Evolutionary conservation across 768 basidiomycete species (phyloP), one percentile per base, ranked within the genome.

Genomic region (Boletellus sp.): DNA sequence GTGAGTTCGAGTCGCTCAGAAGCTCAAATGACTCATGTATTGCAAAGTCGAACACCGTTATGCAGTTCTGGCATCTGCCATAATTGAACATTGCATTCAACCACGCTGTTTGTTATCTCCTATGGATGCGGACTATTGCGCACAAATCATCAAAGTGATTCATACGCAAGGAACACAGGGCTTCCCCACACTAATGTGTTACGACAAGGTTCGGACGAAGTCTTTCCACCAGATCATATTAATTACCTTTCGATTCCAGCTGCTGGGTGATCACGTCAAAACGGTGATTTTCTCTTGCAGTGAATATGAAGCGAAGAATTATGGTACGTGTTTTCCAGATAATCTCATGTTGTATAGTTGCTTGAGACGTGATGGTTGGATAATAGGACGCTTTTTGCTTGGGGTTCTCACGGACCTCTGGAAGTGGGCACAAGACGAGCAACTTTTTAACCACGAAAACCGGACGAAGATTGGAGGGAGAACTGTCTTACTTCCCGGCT

Each of bases 91-190:
- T 61, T 98, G 96, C 64, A 83, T 99, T 53, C 86, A 90, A 61
- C 95, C 96, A 11, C 83, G 96, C 24, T 88, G 87, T 56, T 73
- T 97, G 35, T 72, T 97, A n/a, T 95, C 95, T 0, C 94, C 94
- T 0, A 90, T 94, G 82, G 96, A 99, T 67, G 95, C 96, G 22
- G 87, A 95, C 48, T 99, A 85, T 58, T 93, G 92, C 49, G 87
- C 91, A 3, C 88, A 91, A 56, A 86, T 98, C 61, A 87, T 98
- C 66, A 87, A 87, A 63, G 77, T 86, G 13, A 74, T 97, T 52
- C 96, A 99, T 58, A 78, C 80, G 13, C 81, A 86, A 63, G 94
- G 91, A n/a, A 94, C 94, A 1, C 81, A 84, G 9, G 86, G 87
- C 2, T 99, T 97, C 66, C 84, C 87, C 33, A 93, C 93, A 0